phyloP scores from a whole-genome alignment of 2,329 filamentous ascomycete species.

The Fusarium sp. region DNA sequence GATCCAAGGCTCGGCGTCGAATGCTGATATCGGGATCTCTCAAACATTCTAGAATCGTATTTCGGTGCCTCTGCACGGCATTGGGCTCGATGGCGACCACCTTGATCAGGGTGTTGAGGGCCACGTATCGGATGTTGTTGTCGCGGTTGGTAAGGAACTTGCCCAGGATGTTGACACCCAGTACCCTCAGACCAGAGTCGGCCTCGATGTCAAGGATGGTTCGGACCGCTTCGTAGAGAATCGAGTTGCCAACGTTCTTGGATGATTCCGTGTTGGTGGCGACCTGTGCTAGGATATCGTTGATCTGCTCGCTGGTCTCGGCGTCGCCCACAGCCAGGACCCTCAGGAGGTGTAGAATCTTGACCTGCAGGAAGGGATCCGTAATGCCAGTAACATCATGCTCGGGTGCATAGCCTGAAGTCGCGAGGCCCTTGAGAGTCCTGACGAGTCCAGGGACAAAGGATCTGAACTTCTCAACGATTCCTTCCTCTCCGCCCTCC shows the following conservation, averaged over 20 bases:
- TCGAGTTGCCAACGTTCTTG: constrained; percentile 98
- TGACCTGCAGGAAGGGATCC: constrained; percentile 97
- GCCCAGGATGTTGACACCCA: constrained; percentile 97
- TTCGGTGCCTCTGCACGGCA: constrained; percentile 94
- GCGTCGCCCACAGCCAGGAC: constrained; percentile 89
- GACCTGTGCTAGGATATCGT: constrained; percentile 97
- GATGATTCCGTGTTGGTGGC: constrained; percentile 98
- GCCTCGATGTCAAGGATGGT: constrained; percentile 99
- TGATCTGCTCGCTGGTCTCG: constrained; percentile 94
- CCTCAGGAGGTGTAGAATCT: constrained; percentile 87
- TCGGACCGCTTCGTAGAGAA: constrained; percentile 95
- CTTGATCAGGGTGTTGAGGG: constrained; percentile 96
- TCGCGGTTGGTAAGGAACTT: constrained; percentile 99
- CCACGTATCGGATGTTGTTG: constrained; percentile 99
- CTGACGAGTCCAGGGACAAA: constrained; percentile 88
- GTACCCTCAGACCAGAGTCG: constrained; percentile 90
- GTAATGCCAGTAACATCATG: constrained; percentile 99
- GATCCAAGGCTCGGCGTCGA: constrained; percentile 90
- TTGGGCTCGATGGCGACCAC: constrained; percentile 98
- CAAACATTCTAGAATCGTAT: constrained; percentile 96
- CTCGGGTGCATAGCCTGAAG: constrained; percentile 95
- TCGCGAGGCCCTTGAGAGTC: constrained; percentile 90
- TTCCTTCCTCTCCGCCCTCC: constrained; percentile 88
- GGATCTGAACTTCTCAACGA: constrained; percentile 90
- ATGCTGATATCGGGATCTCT: constrained; percentile 99